Evolutionary conservation across 2,329 filamentous ascomycete species (phyloP), one percentile per base, ranked within the genome.

Genomic region (Fusarium hainanense): DNA sequence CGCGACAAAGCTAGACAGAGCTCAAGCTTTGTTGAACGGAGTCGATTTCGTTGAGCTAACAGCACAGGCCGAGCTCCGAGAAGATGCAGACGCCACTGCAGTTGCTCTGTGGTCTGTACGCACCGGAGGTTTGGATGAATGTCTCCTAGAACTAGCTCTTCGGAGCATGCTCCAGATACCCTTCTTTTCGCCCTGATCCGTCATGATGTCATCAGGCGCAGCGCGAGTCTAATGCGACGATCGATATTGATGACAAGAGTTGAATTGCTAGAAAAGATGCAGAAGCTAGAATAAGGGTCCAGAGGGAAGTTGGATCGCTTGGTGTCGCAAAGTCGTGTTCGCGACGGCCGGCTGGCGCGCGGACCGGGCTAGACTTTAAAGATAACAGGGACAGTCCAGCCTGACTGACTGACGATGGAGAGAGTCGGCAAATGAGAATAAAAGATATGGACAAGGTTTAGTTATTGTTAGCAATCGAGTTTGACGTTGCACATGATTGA

Each of bases 111-210:
- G 72, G 72, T 52, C 18, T n/a, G 25, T 48, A 75, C 72, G 47
- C 55, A 74, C 72, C 67, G 71, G 62, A 58, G 69, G 56, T 63
- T 66, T 72, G 46, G 62, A 61, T 21, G 70, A 71, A 14, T 62
- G 51, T 47, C 65, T 74, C 46, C 67, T 67, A 55, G 80, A 78
- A 75, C 82, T 85, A 64, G 81, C 81, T 65, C 79, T 83, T 67
- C 85, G 83, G 70, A 88, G 81, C 58, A 89, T 77, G 63, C 80
- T 79, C 82, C 82, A 84, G 65, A 87, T 84, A 50, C 82, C 78
- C 71, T 81, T 83, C 77, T 83, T 76, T 42, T 77, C 75, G 48
- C 69, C 70, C 54, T 75, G 74, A 54, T 79, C 78, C 54, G 79
- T 75, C 79, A 79, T 80, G 69, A 71, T 75, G 69, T 65, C 71